Percentiles rank a stretch among this genome's conserved stretches.
These are phyloP conservation scores for Sclerotiophoma versabilis DNA, from an alignment of 2,329 filamentous ascomycete genomes.

Conservation along the genomic window DNA sequence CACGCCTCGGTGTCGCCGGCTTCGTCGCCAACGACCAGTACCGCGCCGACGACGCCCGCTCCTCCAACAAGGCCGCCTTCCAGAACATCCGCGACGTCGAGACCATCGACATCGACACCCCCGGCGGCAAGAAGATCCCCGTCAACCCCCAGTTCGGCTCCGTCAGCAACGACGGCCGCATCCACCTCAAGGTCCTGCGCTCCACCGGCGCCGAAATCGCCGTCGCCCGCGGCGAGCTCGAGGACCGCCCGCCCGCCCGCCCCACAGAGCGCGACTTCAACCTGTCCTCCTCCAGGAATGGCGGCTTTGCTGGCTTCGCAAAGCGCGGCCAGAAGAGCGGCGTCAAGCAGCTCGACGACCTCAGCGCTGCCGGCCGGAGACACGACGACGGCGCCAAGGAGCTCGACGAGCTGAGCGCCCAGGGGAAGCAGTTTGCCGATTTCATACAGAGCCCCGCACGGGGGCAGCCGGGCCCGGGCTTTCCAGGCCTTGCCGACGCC, in stretches of 20 bases:
- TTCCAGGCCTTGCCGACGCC: too few species aligned
- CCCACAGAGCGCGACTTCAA: conserved; percentile 5
- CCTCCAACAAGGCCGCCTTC: conserved; percentile 25
- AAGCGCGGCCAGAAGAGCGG: conserved; percentile 15
- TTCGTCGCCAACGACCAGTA: conserved; percentile 51
- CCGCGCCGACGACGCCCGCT: conserved; percentile 40
- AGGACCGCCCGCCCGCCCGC: conserved; percentile 32
- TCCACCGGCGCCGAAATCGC: conserved; percentile 29
- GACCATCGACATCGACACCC: conserved; percentile 51
- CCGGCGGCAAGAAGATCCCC: conserved; percentile 62
- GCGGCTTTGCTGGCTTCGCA: not conserved
- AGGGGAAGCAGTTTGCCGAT: conserved; percentile 22
- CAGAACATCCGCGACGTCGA: conserved; percentile 31
- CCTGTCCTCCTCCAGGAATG: too few species aligned
- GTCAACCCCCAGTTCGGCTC: conserved; percentile 55
- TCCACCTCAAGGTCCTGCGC: conserved; percentile 38
- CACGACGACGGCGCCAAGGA: not conserved
- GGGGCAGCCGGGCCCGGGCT: too few species aligned
- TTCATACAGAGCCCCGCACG: too few species aligned
- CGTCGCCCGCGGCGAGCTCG: conserved; percentile 35
- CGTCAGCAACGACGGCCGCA: conserved; percentile 40
- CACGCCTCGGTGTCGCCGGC: conserved; percentile 54
- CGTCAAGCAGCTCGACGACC: conserved; percentile 29
- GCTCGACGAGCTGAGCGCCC: conserved; percentile 24
- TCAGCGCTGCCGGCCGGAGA: not conserved